Base-by-base conservation (phyloP, 106 monocot genomes). In the Dendrobium officinale region DNA sequence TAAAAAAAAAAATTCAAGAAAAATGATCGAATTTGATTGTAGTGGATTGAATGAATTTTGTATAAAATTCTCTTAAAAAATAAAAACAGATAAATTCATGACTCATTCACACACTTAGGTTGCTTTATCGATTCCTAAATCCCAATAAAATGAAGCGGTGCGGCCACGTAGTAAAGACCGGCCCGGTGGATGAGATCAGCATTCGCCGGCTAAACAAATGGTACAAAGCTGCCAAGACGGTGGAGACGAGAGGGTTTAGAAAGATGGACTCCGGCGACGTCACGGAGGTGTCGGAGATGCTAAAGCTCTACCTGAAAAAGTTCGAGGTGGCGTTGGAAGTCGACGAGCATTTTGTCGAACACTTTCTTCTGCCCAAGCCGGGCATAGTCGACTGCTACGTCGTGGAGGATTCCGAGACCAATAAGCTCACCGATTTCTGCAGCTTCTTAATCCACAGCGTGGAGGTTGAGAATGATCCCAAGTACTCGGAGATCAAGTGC, bases 231-330 rank as follows among this genome's bases (percentile, higher is more conserved):
- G 90, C 93, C 0, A 85, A 87, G 0, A 61, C 76, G 17, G 82
- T 81, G 1, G 47, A 47, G 19, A 93, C 93, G 22, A 87, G 83
- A 4, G 93, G 93, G 20, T 93, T 93, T 67, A 78, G 93, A 18
- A 77, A 82, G 42, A 93, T 93, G 93, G 90, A 93, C 78, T 75
- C 87, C 1, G 77, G 88, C 16, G 93, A 93, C 73, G 93, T 89
- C 15, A 83, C 87, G 1, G 87, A 83, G 1, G 93, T 93, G 19
- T 89, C 93, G 6, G 48, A 86, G 66, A 81, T 93, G 56, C 79
- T 93, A 43, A 80, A 89, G 75, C 78, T 48, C 26, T 89, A 93
- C 74, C 77, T 93, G 77, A 67, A 76, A 15, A 79, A 81, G 77
- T 91, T 93, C 51, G 83, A 22, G 1, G 89, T 91, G 4, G 87